Evolutionary conservation across 1,139 yeast genomes (phyloP), one percentile per base, ranked within the genome.

Genomic region (Wickerhamiella infanticola): DNA sequence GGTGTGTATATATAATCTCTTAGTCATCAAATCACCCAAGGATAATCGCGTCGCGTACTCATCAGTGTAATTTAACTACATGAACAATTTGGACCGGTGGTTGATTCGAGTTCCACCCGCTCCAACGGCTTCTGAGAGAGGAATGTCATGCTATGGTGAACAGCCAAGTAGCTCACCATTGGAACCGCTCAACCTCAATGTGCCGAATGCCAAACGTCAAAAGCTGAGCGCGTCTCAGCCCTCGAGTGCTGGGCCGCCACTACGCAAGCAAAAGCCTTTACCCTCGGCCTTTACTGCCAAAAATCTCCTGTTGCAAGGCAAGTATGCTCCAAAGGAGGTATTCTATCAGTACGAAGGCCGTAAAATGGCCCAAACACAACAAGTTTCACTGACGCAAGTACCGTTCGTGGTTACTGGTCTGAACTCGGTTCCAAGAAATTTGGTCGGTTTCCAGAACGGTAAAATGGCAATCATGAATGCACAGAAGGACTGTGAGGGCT

Each of bases 391-490:
- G 24, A 6, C 13, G 3, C 29, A 26, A 1, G 40, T 38, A 2
- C 40, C 40, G 4, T 38, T 38, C 26, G 29, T 24, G 4, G 33
- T 25, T 1, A 9, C 40, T 8, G 31, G 40, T 7, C 7, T 40
- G 13, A 24, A 40, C 11, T 3, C 9, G 1, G 13, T 13, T 3
- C 9, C 18, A 4, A 6, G 26, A 4, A 11, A 26, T 11, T 24
- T 40, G 5, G 31, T 40, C 9, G 42, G 42, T 11, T 40, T 40
- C 13, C 42, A 40, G 26, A 35, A 29, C 29, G 42, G 42, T 3
- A 27, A 9, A 7, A 36, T 24, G 5, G 25, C 36, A 11, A 1
- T 40, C 25, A 7, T 40, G 23, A 29, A 40, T 24, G 18, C 42
- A 2, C 26, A 40, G 4, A 6, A n/a, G 9, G 8, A 4, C 25